Percentiles rank a stretch among this genome's conserved stretches.
phyloP scores from a whole-genome alignment of 371 early-diverging fungal species.

The Circinella minor region DNA sequence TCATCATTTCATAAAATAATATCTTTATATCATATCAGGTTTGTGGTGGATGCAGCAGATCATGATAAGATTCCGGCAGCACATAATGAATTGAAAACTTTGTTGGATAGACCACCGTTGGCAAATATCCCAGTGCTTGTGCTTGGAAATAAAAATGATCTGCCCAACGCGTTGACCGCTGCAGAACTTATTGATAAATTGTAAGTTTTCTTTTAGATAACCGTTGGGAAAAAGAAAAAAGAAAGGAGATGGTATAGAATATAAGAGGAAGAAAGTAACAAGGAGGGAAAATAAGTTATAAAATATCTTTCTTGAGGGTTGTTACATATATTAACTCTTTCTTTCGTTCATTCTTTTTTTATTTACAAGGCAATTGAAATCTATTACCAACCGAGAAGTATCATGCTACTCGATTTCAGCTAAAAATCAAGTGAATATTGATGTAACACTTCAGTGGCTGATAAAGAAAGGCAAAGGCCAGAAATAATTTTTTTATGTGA shows the following conservation, averaged over 20 bases:
- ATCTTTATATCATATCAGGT: conserved; percentile 46
- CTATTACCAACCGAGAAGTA: conserved; percentile 95
- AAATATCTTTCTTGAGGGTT: background rate
- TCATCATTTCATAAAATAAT: conserved; percentile 4
- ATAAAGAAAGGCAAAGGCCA: conserved; percentile 80
- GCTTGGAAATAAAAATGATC: conserved; percentile 99
- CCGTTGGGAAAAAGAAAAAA: background rate
- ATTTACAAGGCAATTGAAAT: conserved; percentile 73
- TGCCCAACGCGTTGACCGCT: conserved; percentile 87
- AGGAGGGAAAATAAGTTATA: background rate
- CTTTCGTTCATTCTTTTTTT: background rate
- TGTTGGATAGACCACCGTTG: conserved; percentile 92
- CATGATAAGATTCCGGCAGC: conserved; percentile 91
- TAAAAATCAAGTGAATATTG: conserved; percentile 97
- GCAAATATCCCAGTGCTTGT: conserved; percentile 95
- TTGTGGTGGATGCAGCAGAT: conserved; percentile 97
- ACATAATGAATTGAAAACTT: conserved; percentile 85
- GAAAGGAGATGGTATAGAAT: background rate
- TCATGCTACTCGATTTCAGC: conserved; percentile 99
- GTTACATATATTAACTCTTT: too few relatives aligned
- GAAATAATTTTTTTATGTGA: conserved; percentile 40
- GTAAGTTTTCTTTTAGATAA: conserved; percentile 47
- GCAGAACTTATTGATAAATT: conserved; percentile 92
- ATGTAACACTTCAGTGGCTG: conserved; percentile 96
- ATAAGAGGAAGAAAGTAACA: background rate